These are phyloP conservation scores for Solanum chiquidenum DNA, from an alignment of 257 asterid species.

Conservation along the genomic window DNA sequence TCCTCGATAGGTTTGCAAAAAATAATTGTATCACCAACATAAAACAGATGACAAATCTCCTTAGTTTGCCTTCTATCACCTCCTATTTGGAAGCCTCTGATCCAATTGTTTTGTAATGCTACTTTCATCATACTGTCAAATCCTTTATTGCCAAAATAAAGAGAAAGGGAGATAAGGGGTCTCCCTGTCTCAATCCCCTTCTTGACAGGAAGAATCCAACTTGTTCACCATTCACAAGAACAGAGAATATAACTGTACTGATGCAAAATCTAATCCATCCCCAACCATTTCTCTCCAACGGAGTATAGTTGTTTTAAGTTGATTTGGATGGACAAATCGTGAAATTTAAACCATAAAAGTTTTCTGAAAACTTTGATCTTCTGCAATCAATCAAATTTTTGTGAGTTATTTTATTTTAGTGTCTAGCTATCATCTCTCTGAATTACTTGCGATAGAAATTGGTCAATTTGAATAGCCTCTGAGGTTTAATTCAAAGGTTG, in stretches of 20 bases:
- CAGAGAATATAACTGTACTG: not conserved
- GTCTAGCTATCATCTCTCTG: not conserved
- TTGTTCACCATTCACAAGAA: not conserved
- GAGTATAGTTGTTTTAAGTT: not conserved
- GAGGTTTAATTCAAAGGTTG: not conserved
- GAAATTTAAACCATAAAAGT: not conserved
- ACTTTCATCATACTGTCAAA: not conserved
- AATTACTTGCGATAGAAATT: not conserved
- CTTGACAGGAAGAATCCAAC: not conserved
- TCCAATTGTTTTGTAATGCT: not conserved
- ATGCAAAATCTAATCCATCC: not conserved
- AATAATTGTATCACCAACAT: not conserved
- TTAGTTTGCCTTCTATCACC: not conserved
- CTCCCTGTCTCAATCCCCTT: not conserved
- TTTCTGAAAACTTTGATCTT: not conserved
- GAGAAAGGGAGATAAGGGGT: not conserved
- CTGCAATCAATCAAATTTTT: not conserved
- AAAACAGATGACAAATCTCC: not conserved
- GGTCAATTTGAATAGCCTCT: not conserved
- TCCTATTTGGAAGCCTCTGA: not conserved
- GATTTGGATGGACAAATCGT: not conserved
- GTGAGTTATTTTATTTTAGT: not conserved
- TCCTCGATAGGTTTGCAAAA: not conserved
- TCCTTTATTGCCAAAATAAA: not conserved
- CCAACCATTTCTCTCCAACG: not conserved